Base-by-base conservation (phyloP, 2,329 filamentous ascomycete species). In the Colletotrichum musae region DNA sequence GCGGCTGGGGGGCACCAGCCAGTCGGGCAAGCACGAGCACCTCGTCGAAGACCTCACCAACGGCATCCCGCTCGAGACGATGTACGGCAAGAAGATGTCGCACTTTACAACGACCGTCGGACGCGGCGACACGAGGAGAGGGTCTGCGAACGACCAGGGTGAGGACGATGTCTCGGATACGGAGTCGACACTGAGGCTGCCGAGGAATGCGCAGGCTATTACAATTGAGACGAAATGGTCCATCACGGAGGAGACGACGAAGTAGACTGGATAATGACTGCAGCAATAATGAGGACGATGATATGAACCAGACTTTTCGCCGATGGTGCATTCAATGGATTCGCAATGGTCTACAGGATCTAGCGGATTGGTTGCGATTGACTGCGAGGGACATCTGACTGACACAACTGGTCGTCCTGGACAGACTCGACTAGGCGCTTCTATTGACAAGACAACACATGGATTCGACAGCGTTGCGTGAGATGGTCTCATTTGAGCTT, bases 191-290 rank as follows among this genome's bases (percentile, higher is more conserved):
- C 21, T 21, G 9, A 59, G 62, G n/a, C 18, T 64, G 5, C 62
- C 62, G n/a, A 52, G 54, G 21, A 64, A 64, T 9, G 62, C 62
- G 26, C 54, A 64, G 26, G 54, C 47, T 12, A 64, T 64, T 26
- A 64, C 43, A 24, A 53, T 64, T 12, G 62, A 64, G n/a, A 64
- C 62, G 18, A 64, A 64, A n/a, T 64, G 62, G 62, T 52, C 62
- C 4, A 64, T 64, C n/a, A 51, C 39, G 24, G 62, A 64, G 36
- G 62, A 64, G 47, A 64, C 54, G 10, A 64, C 61, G 16, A 64
- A 64, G 16, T 54, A 56, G 41, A 15, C 12, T 16, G 28, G 6
- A 2, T 32, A 32, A 43, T 43, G 41, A 43, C 16, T 16, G 12
- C 16, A 43, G 41, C 41, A 13, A 43, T 16, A 43, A 43, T 43